Evolutionary conservation across 768 basidiomycete species (phyloP), one percentile per base, ranked within the genome.

Genomic region (Pholiota molesta): DNA sequence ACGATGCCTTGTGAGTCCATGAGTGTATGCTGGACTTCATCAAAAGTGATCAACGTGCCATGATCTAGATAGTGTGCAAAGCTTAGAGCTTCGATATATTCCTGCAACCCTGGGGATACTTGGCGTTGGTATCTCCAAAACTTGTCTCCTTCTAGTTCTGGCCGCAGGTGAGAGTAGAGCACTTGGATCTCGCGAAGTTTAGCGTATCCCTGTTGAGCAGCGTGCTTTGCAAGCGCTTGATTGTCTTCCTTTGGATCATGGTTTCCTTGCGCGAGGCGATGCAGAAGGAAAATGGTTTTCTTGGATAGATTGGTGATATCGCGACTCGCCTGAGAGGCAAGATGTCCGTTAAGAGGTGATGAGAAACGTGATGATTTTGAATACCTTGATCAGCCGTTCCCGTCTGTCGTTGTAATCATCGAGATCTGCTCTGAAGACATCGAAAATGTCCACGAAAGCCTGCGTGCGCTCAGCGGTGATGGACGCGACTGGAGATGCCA

Each of bases 31-130:
- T 94, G 91, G 17, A 92, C 90, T 65, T 89, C 81, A 23, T 79
- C 71, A 65, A 84, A 90, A 4, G 88, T 80, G 58, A 97, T 84
- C 59, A 97, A 77, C 2, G 81, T 73, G 33, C 83, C 81, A 65
- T 88, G 78, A 61, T 92, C 86, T 54, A 97, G 83, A 71, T 92
- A 98, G 73, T 95, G 85, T 0, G 92, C 83, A 71, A 98, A 95
- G 68, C 93, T 90, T 60, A 95, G 77, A 1, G 92, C 95, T 74
- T 99, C 97, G 65, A 98, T 93, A 75, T 95, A 99, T 76, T 99
- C 97, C 74, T 99, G 95, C 29, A 99, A 75, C 3, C 96, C 88
- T 1, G 90, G 86, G 6, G 91, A 91, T 59, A 93, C 77, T 64
- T 89, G 84, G 35, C 84, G 83, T 68, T 91, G 83, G 72, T 90